phyloP scores from a whole-genome alignment of 176 grass and related monocot genomes.

The Oryza australiensis region DNA sequence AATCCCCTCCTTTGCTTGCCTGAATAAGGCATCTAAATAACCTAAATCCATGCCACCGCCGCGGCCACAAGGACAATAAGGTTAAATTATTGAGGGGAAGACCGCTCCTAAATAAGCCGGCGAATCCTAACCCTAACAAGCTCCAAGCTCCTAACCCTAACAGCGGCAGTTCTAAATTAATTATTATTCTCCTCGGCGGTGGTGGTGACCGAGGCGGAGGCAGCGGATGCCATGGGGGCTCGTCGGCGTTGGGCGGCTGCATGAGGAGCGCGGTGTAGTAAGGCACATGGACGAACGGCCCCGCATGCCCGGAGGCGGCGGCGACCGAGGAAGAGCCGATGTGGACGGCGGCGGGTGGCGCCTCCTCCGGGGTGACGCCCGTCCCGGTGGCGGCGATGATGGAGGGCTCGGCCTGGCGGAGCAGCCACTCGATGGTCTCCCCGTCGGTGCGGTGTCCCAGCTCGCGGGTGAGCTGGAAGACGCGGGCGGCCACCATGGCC shows the following conservation, averaged over 20 bases:
- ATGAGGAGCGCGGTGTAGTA: constrained; percentile 59
- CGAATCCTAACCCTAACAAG: constrained; percentile 22
- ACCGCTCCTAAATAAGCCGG: neutral
- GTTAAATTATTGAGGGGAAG: constrained; percentile 21
- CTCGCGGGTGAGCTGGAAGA: constrained; percentile 90
- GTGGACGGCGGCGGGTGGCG: constrained; percentile 41
- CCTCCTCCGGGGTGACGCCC: constrained; percentile 58
- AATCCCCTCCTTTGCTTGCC: constrained; percentile 8
- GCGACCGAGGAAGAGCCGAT: constrained; percentile 11
- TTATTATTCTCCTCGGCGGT: constrained; percentile 16
- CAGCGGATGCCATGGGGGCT: neutral
- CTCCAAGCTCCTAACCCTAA: constrained; percentile 27
- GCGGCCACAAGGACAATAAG: neutral
- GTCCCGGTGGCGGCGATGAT: constrained; percentile 83
- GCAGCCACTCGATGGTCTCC: constrained; percentile 94
- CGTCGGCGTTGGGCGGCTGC: constrained; percentile 20
- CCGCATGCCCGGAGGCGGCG: neutral
- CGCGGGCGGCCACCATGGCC: constrained; percentile 64
- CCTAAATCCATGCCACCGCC: neutral
- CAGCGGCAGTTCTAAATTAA: neutral
- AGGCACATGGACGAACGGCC: constrained; percentile 25
- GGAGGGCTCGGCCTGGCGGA: constrained; percentile 85
- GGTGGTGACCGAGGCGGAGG: neutral
- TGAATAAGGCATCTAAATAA: constrained; percentile 13
- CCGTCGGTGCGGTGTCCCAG: constrained; percentile 76